Base-by-base conservation (phyloP, 2,329 filamentous ascomycete genomes). In the Aphanocladium album region DNA sequence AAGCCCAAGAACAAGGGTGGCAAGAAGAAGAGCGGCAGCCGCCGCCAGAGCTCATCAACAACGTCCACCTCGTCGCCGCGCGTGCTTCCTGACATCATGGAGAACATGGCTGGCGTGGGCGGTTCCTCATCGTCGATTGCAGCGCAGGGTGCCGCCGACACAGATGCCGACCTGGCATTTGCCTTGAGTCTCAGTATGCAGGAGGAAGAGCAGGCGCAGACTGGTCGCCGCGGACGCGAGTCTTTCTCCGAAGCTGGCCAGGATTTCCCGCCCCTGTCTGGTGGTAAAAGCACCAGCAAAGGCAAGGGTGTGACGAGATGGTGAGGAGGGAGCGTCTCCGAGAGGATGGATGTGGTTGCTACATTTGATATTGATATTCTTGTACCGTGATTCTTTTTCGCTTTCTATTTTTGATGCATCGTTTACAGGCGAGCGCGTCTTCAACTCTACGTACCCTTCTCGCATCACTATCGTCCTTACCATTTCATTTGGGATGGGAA, bases 121-220 rank as follows among this genome's bases (percentile, higher is more conserved):
- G 63, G 43, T 49, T 45, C 60, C 27, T 63, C 67, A 6, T 68
- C 64, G 23, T 65, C 62, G 51, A 59, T 57, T 30, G 47, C 61
- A n/a, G 23, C 46, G 2, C n/a, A 39, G 16, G 16, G n/a, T 9
- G 35, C 46, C 1, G 62, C 67, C 2, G 62, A 62, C 0, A 71
- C 72, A 14, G 83, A 86, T 50, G 82, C 83, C 55, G 86, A 88
- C 65, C 65, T 88, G 51, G 83, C 85, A 57, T 74, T 86, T 39
- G 86, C 86, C 2, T 70, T 88, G 53, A 79, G 79, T 62, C 73
- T 88, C 23, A 89, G 86, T 65, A 74, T 87, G 64, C 79, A 82
- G 46, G 79, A 82, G 60, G 72, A 78, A 65, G 73, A 41, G 35
- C 27, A 59, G 7, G 23, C n/a, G n/a, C 57, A 53, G 25, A 35